These are phyloP conservation scores for Myrica gale DNA, from an alignment of 306 rosid species.

Conservation along the genomic window DNA sequence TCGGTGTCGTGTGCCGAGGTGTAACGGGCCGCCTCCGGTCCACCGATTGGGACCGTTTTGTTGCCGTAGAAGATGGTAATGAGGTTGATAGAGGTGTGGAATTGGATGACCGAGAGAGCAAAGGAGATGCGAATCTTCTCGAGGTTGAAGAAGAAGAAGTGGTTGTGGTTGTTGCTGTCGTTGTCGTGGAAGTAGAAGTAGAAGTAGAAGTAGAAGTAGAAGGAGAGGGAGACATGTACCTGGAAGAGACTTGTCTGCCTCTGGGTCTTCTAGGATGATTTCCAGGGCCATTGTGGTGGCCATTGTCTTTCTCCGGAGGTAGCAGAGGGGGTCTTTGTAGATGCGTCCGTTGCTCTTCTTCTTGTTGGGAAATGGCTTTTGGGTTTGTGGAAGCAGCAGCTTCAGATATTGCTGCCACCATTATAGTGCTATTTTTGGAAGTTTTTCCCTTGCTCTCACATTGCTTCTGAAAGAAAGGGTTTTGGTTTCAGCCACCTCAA, in stretches of 20 bases:
- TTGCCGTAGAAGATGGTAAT: slow-evolving; percentile 32
- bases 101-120: slow-evolving; percentile 79
- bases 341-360: slow-evolving; percentile 24
- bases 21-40: slow-evolving; percentile 67
- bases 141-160: slow-evolving; percentile 59
- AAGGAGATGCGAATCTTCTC: slow-evolving; percentile 82
- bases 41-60: slow-evolving; percentile 83
- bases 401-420: slow-evolving; percentile 97
- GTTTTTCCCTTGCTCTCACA: slow-evolving; percentile 35
- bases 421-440: slow-evolving; percentile 37
- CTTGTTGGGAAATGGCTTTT: slow-evolving; percentile 30
- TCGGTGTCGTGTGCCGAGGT: slow-evolving; percentile 51
- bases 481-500: slow-evolving; percentile 22
- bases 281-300: slow-evolving; percentile 17
- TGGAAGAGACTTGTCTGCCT: slow-evolving; percentile 85
- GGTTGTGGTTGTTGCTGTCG: slow-evolving; percentile 22
- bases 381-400: slow-evolving; percentile 46
- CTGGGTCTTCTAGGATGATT: slow-evolving; percentile 51
- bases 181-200: slow-evolving; percentile 28
- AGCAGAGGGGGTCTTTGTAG: slow-evolving; percentile 47
- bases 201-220: slow-evolving; percentile 64
- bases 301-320: slow-evolving; percentile 70
- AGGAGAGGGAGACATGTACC: slow-evolving; percentile 91
- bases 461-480: slow-evolving; percentile 31
- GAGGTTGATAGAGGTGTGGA: slow-evolving; percentile 54